Evolutionary conservation across 2,329 filamentous ascomycete genomes (phyloP).

Genomic region (Monosporascus sp.): DNA sequence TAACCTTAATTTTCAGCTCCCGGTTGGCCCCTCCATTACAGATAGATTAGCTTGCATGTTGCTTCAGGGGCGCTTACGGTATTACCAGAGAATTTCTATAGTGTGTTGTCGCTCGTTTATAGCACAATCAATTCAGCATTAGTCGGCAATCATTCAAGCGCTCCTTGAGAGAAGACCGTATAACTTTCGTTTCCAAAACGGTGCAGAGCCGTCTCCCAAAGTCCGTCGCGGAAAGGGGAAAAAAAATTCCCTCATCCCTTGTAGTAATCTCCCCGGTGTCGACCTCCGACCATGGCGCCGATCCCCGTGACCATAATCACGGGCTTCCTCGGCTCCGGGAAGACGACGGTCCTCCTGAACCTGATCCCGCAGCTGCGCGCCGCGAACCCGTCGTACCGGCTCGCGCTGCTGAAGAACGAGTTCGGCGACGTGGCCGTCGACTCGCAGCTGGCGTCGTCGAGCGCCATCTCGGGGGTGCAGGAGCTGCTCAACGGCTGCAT

Average conservation of each 20-base stretch:
- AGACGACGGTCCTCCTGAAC: conserved; percentile 93
- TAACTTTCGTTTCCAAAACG: too few relatives aligned
- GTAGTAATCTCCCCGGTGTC: conserved; percentile 4
- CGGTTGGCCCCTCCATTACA: background rate
- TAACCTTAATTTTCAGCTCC: background rate
- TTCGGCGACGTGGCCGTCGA: conserved; percentile 94
- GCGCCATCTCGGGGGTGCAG: conserved; percentile 80
- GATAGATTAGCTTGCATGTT: background rate
- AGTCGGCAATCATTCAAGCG: too few relatives aligned
- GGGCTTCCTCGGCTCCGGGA: conserved; percentile 91
- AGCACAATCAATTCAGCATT: too few relatives aligned
- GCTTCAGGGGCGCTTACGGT: background rate
- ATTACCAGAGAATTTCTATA: background rate
- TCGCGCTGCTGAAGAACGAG: conserved; percentile 96
- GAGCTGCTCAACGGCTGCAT: conserved; percentile 97
- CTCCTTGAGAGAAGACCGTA: too few relatives aligned
- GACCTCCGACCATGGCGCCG: conserved; percentile 46
- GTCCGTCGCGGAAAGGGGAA: background rate
- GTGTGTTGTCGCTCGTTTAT: too few relatives aligned
- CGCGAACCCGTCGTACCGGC: conserved; percentile 68
- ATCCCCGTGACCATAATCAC: conserved; percentile 94
- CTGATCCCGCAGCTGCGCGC: conserved; percentile 82
- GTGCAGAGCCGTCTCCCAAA: background rate
- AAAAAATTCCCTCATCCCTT: background rate
- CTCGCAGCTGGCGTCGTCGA: conserved; percentile 78